Evolutionary conservation across 23 red algal species (phyloP), one percentile per base, ranked within the genome.

Genomic region (Gracilaria vermiculophylla): DNA sequence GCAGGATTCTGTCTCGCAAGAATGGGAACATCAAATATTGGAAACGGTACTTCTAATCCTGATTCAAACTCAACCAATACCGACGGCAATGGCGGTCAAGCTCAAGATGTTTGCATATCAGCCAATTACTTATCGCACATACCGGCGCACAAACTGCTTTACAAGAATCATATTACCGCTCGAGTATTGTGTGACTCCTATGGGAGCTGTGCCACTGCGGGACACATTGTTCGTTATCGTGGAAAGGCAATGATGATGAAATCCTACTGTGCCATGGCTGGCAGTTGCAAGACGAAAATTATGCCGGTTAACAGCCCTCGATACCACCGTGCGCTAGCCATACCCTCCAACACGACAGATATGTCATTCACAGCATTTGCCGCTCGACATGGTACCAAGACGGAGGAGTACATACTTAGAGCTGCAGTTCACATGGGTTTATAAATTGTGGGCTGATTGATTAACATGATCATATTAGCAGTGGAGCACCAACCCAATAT

Each of bases 141-240:
- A 36, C 37, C 82, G 5, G n/a, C 40, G 31, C 27, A 75, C 2
- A 21, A 23, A 34, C 65, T 87, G 3, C 16, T 87, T 10, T 76
- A 67, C 66, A 39, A 52, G 13, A 62, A 55, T 23, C 76, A 79
- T 41, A n/a, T 79, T 34, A 42, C 21, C 2, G 43, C 76, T 6
- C 50, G 76, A 60, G 76, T 79, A 3, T 79, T 79, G 21, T 79
- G 76, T 58, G 76, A 79, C 57, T 39, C 49, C 24, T 55, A 28
- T 31, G 39, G 36, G 20, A 79, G 76, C 21, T 79, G 76, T 79
- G 76, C 76, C 14, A 79, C 76, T 0, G 20, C 76, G 21, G 76
- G 76, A 39, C 76, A 79, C 48, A 79, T 79, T 24, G 50, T 79
- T 57, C 34, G 37, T 7, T 79, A 57, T 60, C 42, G 49, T 32